phyloP scores from a whole-genome alignment of 1,139 yeast species.

The Kodamaea anthophila region DNA sequence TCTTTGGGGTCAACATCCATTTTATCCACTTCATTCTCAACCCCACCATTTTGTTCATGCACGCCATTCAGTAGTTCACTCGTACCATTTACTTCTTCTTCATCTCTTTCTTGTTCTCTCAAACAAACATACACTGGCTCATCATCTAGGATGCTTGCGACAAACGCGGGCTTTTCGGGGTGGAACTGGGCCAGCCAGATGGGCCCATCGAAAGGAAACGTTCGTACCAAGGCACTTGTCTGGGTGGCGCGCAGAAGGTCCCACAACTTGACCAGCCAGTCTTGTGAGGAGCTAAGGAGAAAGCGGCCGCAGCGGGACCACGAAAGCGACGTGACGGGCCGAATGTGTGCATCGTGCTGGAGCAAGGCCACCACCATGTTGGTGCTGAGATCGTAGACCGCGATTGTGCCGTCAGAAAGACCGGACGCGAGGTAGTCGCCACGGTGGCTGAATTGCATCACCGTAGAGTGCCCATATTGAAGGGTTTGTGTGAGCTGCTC shows the following conservation, averaged over 20 bases:
- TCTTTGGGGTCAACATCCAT: constrained; percentile 15
- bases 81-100: no score
- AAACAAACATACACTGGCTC: constrained; percentile 51
- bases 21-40: constrained; percentile 11
- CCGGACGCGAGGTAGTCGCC: constrained; percentile 94
- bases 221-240: constrained; percentile 34
- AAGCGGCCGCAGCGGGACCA: constrained; percentile 79
- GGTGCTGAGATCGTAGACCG: constrained; percentile 69
- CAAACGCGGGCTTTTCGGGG: constrained; percentile 43
- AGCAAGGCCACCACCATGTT: constrained; percentile 48
- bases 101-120: constrained; percentile 6
- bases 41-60: no score
- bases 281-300: constrained; percentile 70
- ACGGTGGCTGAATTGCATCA: constrained; percentile 61
- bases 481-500: constrained; percentile 69
- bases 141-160: constrained; percentile 47
- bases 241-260: constrained; percentile 41
- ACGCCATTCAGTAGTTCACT: constrained; percentile 4
- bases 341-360: constrained; percentile 53
- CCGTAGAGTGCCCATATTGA: constrained; percentile 65
- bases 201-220: constrained; percentile 58
- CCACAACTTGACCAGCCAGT: constrained; percentile 83
- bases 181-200: constrained; percentile 63
- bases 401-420: constrained; percentile 67
- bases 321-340: constrained; percentile 68